A percentile compares a stretch with the other conserved stretches of the same genome.
Evolutionary conservation across 805 yeast species (phyloP).

Genomic region (Saccharomycopsis babjevae): DNA sequence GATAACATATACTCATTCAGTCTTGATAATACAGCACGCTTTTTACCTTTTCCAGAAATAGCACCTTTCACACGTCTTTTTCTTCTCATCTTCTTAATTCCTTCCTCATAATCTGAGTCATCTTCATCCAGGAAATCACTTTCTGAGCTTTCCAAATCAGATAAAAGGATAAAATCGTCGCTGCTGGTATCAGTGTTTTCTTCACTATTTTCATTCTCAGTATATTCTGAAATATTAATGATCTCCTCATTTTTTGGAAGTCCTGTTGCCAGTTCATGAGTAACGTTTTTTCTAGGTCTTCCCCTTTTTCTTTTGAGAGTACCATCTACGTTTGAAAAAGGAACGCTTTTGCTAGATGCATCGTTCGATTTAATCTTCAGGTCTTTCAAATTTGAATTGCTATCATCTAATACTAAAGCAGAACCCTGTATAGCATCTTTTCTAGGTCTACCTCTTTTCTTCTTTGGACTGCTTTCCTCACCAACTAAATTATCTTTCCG

Average conservation of each 20-base stretch:
- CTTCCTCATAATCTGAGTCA: neutral
- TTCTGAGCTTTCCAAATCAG: neutral
- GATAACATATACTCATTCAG: neutral
- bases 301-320: slow-evolving; percentile 20
- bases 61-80: neutral
- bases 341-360: neutral
- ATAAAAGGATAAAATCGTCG: neutral
- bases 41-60: neutral
- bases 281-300: slow-evolving; percentile 25
- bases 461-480: neutral
- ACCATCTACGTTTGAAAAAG: neutral
- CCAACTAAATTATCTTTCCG: slow-evolving; percentile 14
- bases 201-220: neutral
- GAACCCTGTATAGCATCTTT: neutral
- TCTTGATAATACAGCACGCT: neutral
- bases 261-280: slow-evolving; percentile 22
- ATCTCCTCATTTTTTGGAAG: slow-evolving; percentile 25
- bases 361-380: neutral
- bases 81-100: neutral
- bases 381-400: neutral
- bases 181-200: neutral
- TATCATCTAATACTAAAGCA: neutral
- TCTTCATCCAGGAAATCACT: neutral
- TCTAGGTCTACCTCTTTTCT: neutral
- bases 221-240: neutral